A percentile compares a stretch with the other conserved stretches of the same genome.
phyloP scores from a whole-genome alignment of 768 basidiomycete genomes.

The Tylopilus balloui region DNA sequence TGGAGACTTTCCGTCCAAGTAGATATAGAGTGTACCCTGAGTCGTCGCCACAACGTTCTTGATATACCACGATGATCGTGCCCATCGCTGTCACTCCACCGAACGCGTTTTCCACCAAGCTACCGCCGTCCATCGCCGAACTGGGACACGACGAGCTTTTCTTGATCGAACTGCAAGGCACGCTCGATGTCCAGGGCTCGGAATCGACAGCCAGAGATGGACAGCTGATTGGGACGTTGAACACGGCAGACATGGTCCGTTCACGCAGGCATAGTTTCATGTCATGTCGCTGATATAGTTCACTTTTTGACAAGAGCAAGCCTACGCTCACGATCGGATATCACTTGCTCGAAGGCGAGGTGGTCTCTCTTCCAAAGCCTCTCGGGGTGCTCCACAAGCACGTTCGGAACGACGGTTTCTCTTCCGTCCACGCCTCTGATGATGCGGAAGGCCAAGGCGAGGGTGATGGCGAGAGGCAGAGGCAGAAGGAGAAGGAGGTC shows the following conservation, averaged over 20 bases:
- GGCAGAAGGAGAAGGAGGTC: constrained; percentile 4
- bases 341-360: constrained; percentile 86
- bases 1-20: constrained; percentile 37
- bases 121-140: constrained; percentile 61
- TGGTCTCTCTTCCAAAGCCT: constrained; percentile 72
- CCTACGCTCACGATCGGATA: constrained; percentile 81
- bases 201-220: constrained; percentile 53
- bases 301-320: constrained; percentile 44
- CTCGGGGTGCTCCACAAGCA: constrained; percentile 63
- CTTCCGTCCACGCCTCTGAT: not conserved
- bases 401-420: not conserved
- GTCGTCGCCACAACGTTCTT: not conserved
- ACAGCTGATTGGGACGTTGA: constrained; percentile 74
- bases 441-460: not conserved
- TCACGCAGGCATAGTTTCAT: not conserved
- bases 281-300: constrained; percentile 1
- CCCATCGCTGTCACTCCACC: constrained; percentile 44
- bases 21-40: not conserved
- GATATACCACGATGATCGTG: constrained; percentile 54
- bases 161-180: constrained; percentile 85
- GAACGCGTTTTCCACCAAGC: constrained; percentile 35
- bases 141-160: constrained; percentile 78
- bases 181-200: constrained; percentile 61
- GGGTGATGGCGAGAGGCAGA: not conserved
- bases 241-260: constrained; percentile 59